These are phyloP conservation scores for Pyrus pyrifolia DNA, from an alignment of 306 rosid genomes.

Conservation along the genomic window DNA sequence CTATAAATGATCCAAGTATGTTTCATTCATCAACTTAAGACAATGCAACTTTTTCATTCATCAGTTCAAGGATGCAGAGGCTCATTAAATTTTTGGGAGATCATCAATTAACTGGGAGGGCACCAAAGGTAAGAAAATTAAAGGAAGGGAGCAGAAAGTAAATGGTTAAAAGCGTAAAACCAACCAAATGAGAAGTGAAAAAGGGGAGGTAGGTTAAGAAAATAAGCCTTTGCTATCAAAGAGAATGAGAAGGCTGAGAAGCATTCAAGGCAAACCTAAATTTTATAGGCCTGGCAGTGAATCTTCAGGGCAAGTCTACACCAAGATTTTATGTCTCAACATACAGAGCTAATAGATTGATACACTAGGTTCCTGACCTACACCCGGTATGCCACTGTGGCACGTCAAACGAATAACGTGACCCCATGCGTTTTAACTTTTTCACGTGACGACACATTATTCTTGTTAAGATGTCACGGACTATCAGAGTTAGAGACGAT, in stretches of 20 bases:
- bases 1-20: slow-evolving; percentile 35
- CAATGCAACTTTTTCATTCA: background rate
- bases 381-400: background rate
- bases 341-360: background rate
- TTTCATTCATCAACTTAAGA: slow-evolving; percentile 23
- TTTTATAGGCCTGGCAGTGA: background rate
- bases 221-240: background rate
- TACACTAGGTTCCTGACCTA: background rate
- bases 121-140: background rate
- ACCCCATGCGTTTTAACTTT: background rate
- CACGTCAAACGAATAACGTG: background rate
- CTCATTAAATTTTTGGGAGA: background rate
- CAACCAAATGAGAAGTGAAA: background rate
- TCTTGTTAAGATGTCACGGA: background rate
- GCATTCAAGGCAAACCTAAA: slow-evolving; percentile 1
- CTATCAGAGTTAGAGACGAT: too few species aligned
- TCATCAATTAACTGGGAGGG: background rate
- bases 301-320: background rate
- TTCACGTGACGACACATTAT: too few species aligned
- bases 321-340: slow-evolving; percentile 1
- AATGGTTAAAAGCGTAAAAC: background rate
- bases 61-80: background rate
- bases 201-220: background rate
- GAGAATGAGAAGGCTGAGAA: too few species aligned
- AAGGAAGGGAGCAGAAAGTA: background rate